A percentile compares a stretch with the other conserved stretches of the same genome.
These are phyloP conservation scores for Clitoria ternatea DNA, from an alignment of 306 rosid genomes.

Conservation along the genomic window DNA sequence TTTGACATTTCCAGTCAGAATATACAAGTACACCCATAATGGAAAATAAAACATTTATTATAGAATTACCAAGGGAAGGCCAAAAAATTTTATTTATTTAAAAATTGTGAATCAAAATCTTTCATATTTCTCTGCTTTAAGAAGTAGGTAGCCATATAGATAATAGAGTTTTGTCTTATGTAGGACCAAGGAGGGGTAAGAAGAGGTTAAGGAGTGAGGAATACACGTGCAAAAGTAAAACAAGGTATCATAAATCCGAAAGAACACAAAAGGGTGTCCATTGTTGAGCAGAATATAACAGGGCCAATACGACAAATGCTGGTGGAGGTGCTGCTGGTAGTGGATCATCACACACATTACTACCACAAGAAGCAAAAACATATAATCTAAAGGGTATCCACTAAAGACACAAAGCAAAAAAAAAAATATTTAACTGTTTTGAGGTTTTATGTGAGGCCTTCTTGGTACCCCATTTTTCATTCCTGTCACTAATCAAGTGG, in stretches of 20 bases:
- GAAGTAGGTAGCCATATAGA: neutral
- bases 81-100: neutral
- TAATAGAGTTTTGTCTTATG: conserved; percentile 16
- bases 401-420: conserved; percentile 21
- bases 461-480: conserved; percentile 16
- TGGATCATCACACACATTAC: conserved; percentile 52
- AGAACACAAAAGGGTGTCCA: conserved; percentile 35
- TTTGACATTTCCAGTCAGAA: too few relatives aligned
- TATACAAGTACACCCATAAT: neutral
- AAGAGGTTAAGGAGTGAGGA: conserved; percentile 24
- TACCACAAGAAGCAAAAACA: conserved; percentile 38
- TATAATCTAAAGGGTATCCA: conserved; percentile 36
- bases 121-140: neutral
- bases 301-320: conserved; percentile 51
- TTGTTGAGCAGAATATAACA: conserved; percentile 37
- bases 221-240: conserved; percentile 38
- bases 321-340: conserved; percentile 85
- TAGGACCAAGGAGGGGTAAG: conserved; percentile 8
- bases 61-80: neutral
- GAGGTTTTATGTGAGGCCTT: neutral
- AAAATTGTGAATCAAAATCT: conserved; percentile 12
- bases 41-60: neutral
- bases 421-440: conserved; percentile 33
- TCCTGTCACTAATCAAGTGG: conserved; percentile 34
- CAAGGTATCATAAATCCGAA: conserved; percentile 18